Percentiles rank a stretch among this genome's conserved stretches.
These are phyloP conservation scores for Candida maris DNA, from an alignment of 805 yeast genomes.

Conservation along the genomic window DNA sequence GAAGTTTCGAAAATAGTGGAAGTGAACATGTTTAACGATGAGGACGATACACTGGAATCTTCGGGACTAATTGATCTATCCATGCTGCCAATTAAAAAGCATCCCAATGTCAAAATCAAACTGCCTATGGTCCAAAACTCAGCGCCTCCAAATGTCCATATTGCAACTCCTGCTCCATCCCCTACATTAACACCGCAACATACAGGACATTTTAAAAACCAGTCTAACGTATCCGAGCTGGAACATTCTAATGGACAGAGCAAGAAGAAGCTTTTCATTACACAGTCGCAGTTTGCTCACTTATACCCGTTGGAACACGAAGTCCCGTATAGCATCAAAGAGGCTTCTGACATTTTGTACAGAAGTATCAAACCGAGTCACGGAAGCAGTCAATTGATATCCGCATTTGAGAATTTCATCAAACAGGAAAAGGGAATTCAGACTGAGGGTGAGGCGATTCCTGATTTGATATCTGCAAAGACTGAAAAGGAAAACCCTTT, in stretches of 20 bases:
- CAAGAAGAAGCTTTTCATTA: slow-evolving; percentile 30
- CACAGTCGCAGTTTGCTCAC: slow-evolving; percentile 32
- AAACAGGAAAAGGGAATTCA: slow-evolving; percentile 47
- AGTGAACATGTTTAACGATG: slow-evolving; percentile 21
- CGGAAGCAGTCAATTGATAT: slow-evolving; percentile 66
- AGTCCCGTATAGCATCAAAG: slow-evolving; percentile 72
- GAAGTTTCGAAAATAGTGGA: slow-evolving; percentile 44
- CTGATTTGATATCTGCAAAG: slow-evolving; percentile 19
- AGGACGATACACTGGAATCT: slow-evolving; percentile 11
- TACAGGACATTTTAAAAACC: slow-evolving; percentile 27
- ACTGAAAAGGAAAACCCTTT: slow-evolving; percentile 35
- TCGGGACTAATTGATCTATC: slow-evolving; percentile 25
- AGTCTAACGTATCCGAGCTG: slow-evolving; percentile 26
- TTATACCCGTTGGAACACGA: slow-evolving; percentile 29
- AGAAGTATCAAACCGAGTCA: slow-evolving; percentile 62
- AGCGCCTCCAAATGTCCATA: slow-evolving; percentile 46
- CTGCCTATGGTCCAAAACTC: slow-evolving; percentile 32
- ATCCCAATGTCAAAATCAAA: slow-evolving; percentile 29
- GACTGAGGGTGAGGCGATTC: slow-evolving; percentile 8
- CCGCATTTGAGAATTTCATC: slow-evolving; percentile 68
- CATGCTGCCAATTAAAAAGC: slow-evolving; percentile 30
- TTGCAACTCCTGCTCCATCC: slow-evolving; percentile 88
- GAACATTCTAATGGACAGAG: slow-evolving; percentile 31
- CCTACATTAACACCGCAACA: slow-evolving; percentile 59
- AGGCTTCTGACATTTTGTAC: slow-evolving; percentile 69